Evolutionary conservation across 495 filamentous ascomycete genomes (phyloP).

Genomic region (Aspergillus carlsbadensis): DNA sequence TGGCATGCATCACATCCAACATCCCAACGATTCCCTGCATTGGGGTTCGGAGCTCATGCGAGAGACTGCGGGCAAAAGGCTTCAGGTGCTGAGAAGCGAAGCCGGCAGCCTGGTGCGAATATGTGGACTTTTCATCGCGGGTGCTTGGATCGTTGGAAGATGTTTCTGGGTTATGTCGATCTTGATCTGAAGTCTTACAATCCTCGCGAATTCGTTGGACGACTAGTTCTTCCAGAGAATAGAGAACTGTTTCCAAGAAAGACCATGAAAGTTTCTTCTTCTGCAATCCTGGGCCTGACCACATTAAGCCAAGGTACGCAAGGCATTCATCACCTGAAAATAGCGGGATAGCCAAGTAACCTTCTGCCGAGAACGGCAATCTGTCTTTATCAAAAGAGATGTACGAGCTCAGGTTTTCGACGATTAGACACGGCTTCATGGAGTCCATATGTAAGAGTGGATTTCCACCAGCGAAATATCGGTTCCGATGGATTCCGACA

Average conservation of each 20-base stretch:
- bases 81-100: slow-evolving; percentile 65
- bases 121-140: slow-evolving; percentile 34
- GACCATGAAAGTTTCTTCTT: slow-evolving; percentile 63
- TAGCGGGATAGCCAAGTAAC: slow-evolving; percentile 70
- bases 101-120: slow-evolving; percentile 24
- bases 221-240: slow-evolving; percentile 74
- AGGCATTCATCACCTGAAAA: slow-evolving; percentile 69
- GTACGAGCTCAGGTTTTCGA: slow-evolving; percentile 59
- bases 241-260: slow-evolving; percentile 70
- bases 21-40: slow-evolving; percentile 87
- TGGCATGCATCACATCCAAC: slow-evolving; percentile 83
- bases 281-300: slow-evolving; percentile 61
- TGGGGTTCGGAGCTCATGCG: slow-evolving; percentile 76
- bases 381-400: slow-evolving; percentile 60
- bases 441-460: slow-evolving; percentile 69
- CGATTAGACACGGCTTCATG: slow-evolving; percentile 72
- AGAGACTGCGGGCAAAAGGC: slow-evolving; percentile 75
- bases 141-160: slow-evolving; percentile 23
- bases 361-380: slow-evolving; percentile 62
- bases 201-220: slow-evolving; percentile 57
- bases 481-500: slow-evolving; percentile 54
- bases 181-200: slow-evolving; percentile 34
- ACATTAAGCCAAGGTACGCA: slow-evolving; percentile 75
- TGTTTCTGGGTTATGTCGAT: slow-evolving; percentile 17
- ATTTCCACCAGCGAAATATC: slow-evolving; percentile 65